Base-by-base conservation (phyloP, 2,329 filamentous ascomycete genomes). In the Fusarium solani-melongenae region DNA sequence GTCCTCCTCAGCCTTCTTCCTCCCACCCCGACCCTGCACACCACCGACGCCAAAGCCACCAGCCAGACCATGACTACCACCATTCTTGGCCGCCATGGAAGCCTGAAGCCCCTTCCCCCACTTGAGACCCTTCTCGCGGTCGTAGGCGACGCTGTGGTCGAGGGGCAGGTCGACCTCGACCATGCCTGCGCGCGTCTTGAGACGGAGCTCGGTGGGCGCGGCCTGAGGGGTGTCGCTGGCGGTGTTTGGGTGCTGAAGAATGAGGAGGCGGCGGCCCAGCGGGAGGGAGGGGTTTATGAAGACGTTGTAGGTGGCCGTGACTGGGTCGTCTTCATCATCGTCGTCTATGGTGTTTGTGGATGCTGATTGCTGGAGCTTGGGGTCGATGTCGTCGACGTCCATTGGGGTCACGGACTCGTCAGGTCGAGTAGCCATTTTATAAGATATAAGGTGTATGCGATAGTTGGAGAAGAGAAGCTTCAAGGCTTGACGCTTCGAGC, bases 131-230 rank as follows among this genome's bases (percentile, higher is more conserved):
- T 96, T 95, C 74, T 90, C 89, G 74, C 92, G 89, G 84, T 98
- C 95, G 86, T 98, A 98, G 79, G 94, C 92, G 68, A 82, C 82
- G 64, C 87, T 86, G 71, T 91, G 91, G 85, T 92, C 91, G 76
- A 98, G 87, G 6, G 94, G 94, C n/a, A 98, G 89, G 81, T 99
- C 96, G 61, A 98, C 87, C 84, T 99, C 96, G 65, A 98, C 87
- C 84, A 98, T 93, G 64, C 95, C 95, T 0, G 93, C 90, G 65
- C 88, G 85, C 15, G 92, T 89, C 85, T 98, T 99, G 81, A 98
- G 86, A 75, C 96, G 94, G 78, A 98, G 86, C 77, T 93, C 91
- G 17, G 90, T 86, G 12, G 96, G 93, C 24, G 89, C 82, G 55
- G 83, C 78, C 12, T 84, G 83, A 53, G 82, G 76, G 12, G 83